phyloP scores from a whole-genome alignment of 148 eudicot genomes.

The Polygonum maritimum region DNA sequence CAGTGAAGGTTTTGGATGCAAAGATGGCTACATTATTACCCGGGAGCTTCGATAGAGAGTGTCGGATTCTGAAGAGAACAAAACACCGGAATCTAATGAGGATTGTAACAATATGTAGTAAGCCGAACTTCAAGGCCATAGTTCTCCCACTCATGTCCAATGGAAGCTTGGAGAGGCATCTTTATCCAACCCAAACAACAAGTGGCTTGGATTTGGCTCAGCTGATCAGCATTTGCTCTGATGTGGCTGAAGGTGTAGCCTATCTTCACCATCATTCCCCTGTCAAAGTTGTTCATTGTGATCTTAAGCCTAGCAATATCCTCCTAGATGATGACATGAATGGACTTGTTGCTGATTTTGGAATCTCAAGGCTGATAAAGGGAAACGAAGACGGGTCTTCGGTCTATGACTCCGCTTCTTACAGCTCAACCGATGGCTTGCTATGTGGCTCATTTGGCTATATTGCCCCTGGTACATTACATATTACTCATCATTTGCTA shows the following conservation, averaged over 20 bases:
- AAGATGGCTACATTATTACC: slow-evolving; percentile 25
- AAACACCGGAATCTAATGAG: slow-evolving; percentile 64
- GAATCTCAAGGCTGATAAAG: slow-evolving; percentile 55
- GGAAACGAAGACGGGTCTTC: slow-evolving; percentile 27
- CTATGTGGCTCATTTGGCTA: slow-evolving; percentile 81
- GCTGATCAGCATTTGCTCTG: slow-evolving; percentile 55
- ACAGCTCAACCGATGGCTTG: slow-evolving; percentile 53
- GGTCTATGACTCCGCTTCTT: slow-evolving; percentile 27
- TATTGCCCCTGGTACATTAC: slow-evolving; percentile 85
- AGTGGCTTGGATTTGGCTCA: slow-evolving; percentile 47
- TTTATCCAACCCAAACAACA: slow-evolving; percentile 29
- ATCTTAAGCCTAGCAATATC: slow-evolving; percentile 86
- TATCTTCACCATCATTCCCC: slow-evolving; percentile 80
- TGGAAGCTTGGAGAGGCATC: slow-evolving; percentile 71
- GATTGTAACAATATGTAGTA: slow-evolving; percentile 61
- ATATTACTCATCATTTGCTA: background rate
- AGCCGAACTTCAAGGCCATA: slow-evolving; percentile 73
- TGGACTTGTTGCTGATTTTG: slow-evolving; percentile 72
- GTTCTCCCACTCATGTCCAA: slow-evolving; percentile 74
- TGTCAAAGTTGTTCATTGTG: slow-evolving; percentile 64
- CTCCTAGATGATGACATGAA: slow-evolving; percentile 75
- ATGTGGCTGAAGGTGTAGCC: slow-evolving; percentile 71
- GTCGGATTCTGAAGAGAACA: slow-evolving; percentile 49
- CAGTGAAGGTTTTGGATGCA: slow-evolving; percentile 60
- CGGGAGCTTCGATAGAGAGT: slow-evolving; percentile 64